Evolutionary conservation across 2,329 filamentous ascomycete genomes (phyloP).

Genomic region (Cladophialophora immunda): DNA sequence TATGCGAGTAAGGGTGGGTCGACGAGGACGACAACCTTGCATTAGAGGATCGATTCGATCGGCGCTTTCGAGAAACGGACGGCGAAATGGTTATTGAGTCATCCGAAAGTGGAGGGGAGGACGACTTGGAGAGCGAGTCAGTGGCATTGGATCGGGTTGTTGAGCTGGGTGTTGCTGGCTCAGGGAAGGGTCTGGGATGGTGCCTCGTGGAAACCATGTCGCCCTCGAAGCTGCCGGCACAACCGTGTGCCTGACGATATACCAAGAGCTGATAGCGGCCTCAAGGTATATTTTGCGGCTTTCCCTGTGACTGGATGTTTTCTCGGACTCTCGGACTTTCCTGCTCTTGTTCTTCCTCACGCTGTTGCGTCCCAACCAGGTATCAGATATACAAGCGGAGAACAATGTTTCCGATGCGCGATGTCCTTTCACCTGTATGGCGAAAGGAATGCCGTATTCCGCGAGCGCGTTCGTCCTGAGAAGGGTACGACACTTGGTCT

Average conservation of each 20-base stretch:
- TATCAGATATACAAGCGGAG: background rate
- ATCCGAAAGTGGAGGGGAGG: slow-evolving; percentile 18
- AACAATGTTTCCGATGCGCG: background rate
- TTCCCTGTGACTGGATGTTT: background rate
- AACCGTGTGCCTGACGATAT: background rate
- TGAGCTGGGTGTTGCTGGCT: slow-evolving; percentile 42
- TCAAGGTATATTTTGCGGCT: background rate
- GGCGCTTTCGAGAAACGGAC: slow-evolving; percentile 29
- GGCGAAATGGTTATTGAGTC: slow-evolving; percentile 14
- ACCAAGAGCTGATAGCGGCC: background rate
- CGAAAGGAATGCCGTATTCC: background rate
- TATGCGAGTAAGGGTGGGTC: slow-evolving; percentile 63
- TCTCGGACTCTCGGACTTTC: background rate
- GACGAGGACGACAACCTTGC: slow-evolving; percentile 25
- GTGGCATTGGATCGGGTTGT: slow-evolving; percentile 35
- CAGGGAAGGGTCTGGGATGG: slow-evolving; percentile 61
- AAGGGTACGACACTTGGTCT: background rate
- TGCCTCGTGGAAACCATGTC: slow-evolving; percentile 66
- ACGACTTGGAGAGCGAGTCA: slow-evolving; percentile 35
- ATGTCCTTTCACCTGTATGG: background rate
- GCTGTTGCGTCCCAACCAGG: background rate
- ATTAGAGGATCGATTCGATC: slow-evolving; percentile 38
- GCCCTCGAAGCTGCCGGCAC: background rate
- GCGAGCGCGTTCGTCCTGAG: background rate
- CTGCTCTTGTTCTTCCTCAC: background rate